Percentiles rank a stretch among this genome's conserved stretches.
phyloP scores from a whole-genome alignment of 306 rosid species.

The Canavalia gladiata region DNA sequence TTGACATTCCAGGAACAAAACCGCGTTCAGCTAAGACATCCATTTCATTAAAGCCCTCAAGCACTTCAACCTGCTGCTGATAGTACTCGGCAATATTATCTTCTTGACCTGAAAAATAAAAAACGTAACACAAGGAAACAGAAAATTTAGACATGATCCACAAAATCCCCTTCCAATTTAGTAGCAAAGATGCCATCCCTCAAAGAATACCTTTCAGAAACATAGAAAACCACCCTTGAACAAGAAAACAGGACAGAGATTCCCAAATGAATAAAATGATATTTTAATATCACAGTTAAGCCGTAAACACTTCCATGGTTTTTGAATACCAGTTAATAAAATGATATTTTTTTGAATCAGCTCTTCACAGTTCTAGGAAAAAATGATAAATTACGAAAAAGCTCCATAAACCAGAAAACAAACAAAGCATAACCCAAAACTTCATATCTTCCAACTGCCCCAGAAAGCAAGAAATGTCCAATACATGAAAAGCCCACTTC shows the following conservation, averaged over 20 bases:
- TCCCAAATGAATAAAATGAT: slow-evolving; percentile 16
- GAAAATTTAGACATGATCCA: slow-evolving; percentile 24
- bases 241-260: not conserved
- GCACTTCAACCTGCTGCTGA: slow-evolving; percentile 96
- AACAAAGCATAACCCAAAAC: not conserved
- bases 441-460: slow-evolving; percentile 27
- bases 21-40: slow-evolving; percentile 90
- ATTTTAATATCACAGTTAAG: not conserved
- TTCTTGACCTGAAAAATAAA: slow-evolving; percentile 69
- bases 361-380: not conserved
- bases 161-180: slow-evolving; percentile 16
- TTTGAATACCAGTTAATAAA: too few species aligned
- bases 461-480: slow-evolving; percentile 15
- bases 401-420: slow-evolving; percentile 31
- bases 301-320: slow-evolving; percentile 21
- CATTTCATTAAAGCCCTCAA: slow-evolving; percentile 97
- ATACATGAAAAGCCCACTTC: slow-evolving; percentile 18
- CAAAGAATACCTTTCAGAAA: slow-evolving; percentile 12
- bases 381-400: not conserved
- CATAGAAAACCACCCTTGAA: not conserved
- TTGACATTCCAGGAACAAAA: slow-evolving; percentile 90
- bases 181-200: slow-evolving; percentile 24
- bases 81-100: slow-evolving; percentile 93
- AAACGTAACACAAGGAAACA: slow-evolving; percentile 15
- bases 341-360: too few species aligned